Conservation (phyloP, 345 rosid species). For the Tarenaya hassleriana region DNA sequence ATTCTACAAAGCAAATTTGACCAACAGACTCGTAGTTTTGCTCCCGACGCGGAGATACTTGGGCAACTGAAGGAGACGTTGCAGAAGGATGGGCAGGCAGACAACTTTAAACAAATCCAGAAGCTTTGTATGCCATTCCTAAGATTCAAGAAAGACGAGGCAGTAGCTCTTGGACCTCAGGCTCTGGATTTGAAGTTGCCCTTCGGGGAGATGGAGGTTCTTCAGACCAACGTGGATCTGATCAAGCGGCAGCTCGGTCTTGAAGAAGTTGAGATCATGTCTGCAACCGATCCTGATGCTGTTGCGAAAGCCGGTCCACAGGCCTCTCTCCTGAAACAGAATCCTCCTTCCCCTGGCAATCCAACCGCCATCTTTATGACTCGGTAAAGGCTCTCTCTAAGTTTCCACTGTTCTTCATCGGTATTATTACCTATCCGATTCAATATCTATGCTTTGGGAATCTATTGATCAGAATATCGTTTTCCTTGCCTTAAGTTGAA, state of each 20-base stretch:
- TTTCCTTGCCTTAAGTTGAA: neutral
- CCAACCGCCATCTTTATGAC: conserved; percentile 72
- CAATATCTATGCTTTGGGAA: neutral
- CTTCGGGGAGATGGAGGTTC: conserved; percentile 84
- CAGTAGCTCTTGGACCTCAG: conserved; percentile 52
- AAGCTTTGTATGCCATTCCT: conserved; percentile 87
- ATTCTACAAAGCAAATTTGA: conserved; percentile 62
- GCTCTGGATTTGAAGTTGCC: conserved; percentile 76
- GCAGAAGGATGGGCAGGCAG: conserved; percentile 50
- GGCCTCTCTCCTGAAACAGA: conserved; percentile 45
- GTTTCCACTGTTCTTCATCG: neutral
- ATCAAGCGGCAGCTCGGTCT: conserved; percentile 75
- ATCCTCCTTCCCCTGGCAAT: conserved; percentile 76
- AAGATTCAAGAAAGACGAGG: conserved; percentile 81
- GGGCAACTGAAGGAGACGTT: conserved; percentile 55
- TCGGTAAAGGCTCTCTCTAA: conserved; percentile 30
- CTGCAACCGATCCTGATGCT: conserved; percentile 41
- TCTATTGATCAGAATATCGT: neutral
- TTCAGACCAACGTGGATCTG: conserved; percentile 60
- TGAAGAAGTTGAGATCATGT: conserved; percentile 53
- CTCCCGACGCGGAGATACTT: conserved; percentile 60
- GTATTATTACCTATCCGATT: neutral
- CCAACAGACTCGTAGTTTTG: conserved; percentile 35
- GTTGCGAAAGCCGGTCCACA: conserved; percentile 47
- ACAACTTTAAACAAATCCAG: conserved; percentile 56